These are phyloP conservation scores for Aegilops longissima DNA, from an alignment of 176 grass and related monocot genomes.

Conservation along the genomic window DNA sequence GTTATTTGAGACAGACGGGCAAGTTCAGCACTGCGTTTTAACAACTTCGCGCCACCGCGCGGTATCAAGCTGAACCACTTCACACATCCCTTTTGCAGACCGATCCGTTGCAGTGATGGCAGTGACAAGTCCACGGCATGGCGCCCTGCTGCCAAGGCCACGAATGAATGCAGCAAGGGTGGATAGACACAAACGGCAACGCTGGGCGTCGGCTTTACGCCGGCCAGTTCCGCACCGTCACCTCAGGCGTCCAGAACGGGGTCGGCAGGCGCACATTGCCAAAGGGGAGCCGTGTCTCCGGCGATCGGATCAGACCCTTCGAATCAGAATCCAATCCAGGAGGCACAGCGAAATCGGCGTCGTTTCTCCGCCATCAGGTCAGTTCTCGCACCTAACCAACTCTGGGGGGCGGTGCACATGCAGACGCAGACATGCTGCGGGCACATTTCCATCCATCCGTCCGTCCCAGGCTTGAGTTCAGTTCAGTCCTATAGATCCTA, in stretches of 20 bases:
- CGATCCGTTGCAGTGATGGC: not conserved
- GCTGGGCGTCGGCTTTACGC: not conserved
- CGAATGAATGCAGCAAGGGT: not conserved
- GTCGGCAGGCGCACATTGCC: constrained; percentile 32
- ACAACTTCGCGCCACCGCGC: not conserved
- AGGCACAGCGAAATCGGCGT: not conserved
- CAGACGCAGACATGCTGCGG: constrained; percentile 35
- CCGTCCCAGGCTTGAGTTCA: constrained; percentile 4
- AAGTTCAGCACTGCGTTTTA: not conserved
- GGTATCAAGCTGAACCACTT: not conserved
- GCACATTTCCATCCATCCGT: constrained; percentile 28
- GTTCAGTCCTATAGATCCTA: constrained; percentile 20
- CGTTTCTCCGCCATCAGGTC: constrained; percentile 36
- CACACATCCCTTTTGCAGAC: not conserved
- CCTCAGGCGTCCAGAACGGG: constrained; percentile 20
- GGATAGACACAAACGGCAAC: not conserved
- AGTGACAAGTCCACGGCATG: not conserved
- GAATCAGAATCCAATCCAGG: constrained; percentile 12
- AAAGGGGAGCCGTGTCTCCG: not conserved
- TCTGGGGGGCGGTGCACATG: not conserved
- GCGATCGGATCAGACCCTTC: not conserved
- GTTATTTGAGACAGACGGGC: not conserved
- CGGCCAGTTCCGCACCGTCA: constrained; percentile 17
- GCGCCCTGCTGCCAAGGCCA: not conserved
- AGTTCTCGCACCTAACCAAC: constrained; percentile 45